phyloP scores from a whole-genome alignment of 345 rosid genomes.

The Erysimum cheiranthoides region DNA sequence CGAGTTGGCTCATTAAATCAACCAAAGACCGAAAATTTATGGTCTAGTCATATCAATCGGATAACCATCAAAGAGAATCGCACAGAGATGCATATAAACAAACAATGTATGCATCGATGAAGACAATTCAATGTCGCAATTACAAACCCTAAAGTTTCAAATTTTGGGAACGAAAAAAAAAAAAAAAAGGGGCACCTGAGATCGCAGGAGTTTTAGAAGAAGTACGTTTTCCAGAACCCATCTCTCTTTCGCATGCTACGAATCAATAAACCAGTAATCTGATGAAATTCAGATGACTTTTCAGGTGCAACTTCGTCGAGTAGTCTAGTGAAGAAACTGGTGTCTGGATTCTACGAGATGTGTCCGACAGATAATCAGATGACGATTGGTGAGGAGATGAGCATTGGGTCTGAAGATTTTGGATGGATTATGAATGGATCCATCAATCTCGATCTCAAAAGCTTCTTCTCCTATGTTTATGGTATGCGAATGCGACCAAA shows the following conservation, averaged over 20 bases:
- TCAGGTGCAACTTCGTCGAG: constrained; percentile 18
- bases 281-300: not conserved
- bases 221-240: constrained; percentile 36
- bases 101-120: constrained; percentile 25
- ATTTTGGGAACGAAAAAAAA: not conserved
- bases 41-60: not conserved
- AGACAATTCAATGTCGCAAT: not conserved
- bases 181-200: constrained; percentile 35
- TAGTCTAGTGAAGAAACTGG: not conserved
- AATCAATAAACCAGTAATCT: not conserved
- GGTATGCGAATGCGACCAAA: constrained; percentile 39
- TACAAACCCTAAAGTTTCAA: constrained; percentile 14
- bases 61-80: not conserved
- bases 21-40: not conserved
- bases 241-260: constrained; percentile 21
- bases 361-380: not conserved
- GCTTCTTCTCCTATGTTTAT: constrained; percentile 31
- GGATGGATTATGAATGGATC: not conserved
- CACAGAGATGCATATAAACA: not conserved
- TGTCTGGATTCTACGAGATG: constrained; percentile 16
- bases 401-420: constrained; percentile 1
- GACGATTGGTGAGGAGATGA: constrained; percentile 10
- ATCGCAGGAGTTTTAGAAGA: constrained; percentile 26
- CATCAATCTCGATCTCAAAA: constrained; percentile 36
- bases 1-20: constrained; percentile 8